These are phyloP conservation scores for Sphagnum contortum DNA, from an alignment of 225 moss, liverwort and hornwort genomes.

Conservation along the genomic window DNA sequence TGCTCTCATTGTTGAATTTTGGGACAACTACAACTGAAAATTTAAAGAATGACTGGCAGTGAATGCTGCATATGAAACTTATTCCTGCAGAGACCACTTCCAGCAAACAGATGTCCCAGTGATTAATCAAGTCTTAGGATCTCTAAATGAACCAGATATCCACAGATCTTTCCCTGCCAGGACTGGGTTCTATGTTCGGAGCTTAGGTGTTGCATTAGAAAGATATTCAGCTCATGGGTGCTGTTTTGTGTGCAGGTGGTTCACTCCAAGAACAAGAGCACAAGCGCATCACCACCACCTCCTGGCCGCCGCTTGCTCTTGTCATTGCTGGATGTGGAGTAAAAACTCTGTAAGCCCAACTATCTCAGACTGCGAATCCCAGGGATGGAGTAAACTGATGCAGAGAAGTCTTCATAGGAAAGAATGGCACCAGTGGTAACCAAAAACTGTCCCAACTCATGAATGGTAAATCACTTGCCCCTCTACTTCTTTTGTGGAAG, in stretches of 20 bases:
- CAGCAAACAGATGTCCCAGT: neutral
- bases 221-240: neutral
- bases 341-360: conserved; percentile 1
- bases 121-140: too few relatives aligned
- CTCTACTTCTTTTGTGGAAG: too few relatives aligned
- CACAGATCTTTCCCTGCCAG: too few relatives aligned
- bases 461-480: too few relatives aligned
- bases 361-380: too few relatives aligned
- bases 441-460: too few relatives aligned
- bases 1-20: neutral
- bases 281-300: conserved; percentile 53
- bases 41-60: neutral
- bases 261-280: conserved; percentile 59
- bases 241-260: conserved; percentile 49
- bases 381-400: too few relatives aligned
- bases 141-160: too few relatives aligned
- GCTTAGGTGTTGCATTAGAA: too few relatives aligned
- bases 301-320: conserved; percentile 28
- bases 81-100: neutral
- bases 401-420: too few relatives aligned
- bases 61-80: neutral
- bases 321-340: conserved; percentile 10
- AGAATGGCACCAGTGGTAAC: too few relatives aligned
- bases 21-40: neutral
- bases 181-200: too few relatives aligned